A percentile compares a stretch with the other conserved stretches of the same genome.
Evolutionary conservation across 805 yeast species (phyloP).

Genomic region (Candida ipomoeae): DNA sequence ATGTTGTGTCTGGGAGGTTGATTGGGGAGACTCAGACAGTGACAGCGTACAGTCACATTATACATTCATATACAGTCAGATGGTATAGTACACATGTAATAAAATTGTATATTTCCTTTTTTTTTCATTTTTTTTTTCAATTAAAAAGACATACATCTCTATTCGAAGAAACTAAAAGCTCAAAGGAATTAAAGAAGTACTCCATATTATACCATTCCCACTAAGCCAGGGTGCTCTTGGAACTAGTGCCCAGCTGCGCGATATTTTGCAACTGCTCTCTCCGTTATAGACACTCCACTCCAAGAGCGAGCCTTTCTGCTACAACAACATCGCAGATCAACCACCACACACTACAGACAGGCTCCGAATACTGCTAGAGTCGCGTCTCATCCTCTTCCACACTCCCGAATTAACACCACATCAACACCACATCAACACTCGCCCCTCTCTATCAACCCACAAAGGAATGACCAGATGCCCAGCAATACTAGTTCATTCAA

Average conservation of each 20-base stretch:
- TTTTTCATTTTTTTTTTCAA: no score
- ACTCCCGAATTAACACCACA: neutral
- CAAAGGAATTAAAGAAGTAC: neutral
- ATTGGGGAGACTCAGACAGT: no score
- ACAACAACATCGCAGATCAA: neutral
- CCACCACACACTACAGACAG: neutral
- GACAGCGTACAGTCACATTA: no score
- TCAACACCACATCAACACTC: neutral
- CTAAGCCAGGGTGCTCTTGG: neutral
- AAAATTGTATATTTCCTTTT: no score
- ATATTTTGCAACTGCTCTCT: neutral
- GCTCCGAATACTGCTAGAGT: neutral
- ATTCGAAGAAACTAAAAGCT: no score
- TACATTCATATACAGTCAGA: no score
- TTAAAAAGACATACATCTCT: no score
- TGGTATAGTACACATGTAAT: no score
- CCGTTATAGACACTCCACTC: neutral
- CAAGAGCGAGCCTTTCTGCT: neutral
- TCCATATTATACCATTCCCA: neutral
- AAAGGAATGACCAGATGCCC: conserved; percentile 1
- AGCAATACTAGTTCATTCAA: neutral
- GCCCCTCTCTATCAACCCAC: neutral
- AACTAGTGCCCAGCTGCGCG: neutral
- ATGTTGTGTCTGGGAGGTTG: no score
- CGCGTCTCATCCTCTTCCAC: neutral